Evolutionary conservation across 495 filamentous ascomycete genomes (phyloP).

Genomic region (Aspergillus sclerotioniger): DNA sequence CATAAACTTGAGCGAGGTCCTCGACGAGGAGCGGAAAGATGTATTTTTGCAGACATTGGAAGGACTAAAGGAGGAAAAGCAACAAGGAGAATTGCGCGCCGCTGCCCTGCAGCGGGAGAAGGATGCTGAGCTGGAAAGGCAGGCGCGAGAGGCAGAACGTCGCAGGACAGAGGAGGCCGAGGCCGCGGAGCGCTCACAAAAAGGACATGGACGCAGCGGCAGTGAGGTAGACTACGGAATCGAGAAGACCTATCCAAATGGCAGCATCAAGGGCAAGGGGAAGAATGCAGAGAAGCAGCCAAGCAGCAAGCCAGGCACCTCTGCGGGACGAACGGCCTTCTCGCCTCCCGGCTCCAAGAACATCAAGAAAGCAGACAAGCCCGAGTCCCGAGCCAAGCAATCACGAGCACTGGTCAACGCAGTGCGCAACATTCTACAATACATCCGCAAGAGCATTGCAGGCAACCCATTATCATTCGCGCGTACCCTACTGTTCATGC

Average conservation of each 20-base stretch:
- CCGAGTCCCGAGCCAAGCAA: slow-evolving; percentile 30
- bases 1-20: slow-evolving; percentile 74
- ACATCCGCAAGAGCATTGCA: slow-evolving; percentile 60
- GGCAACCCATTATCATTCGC: slow-evolving; percentile 73
- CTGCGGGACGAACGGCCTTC: slow-evolving; percentile 30
- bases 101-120: slow-evolving; percentile 58
- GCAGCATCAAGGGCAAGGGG: slow-evolving; percentile 32
- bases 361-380: slow-evolving; percentile 41
- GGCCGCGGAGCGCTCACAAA: slow-evolving; percentile 35
- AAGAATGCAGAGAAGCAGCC: slow-evolving; percentile 32
- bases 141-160: slow-evolving; percentile 55
- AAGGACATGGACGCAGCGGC: slow-evolving; percentile 49
- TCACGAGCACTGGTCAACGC: slow-evolving; percentile 40
- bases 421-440: slow-evolving; percentile 59
- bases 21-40: slow-evolving; percentile 91
- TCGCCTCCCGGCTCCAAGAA: slow-evolving; percentile 38
- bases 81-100: slow-evolving; percentile 69
- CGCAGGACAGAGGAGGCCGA: slow-evolving; percentile 60
- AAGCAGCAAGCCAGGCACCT: slow-evolving; percentile 25
- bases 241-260: slow-evolving; percentile 42
- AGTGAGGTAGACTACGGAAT: slow-evolving; percentile 57
- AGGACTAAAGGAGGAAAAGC: slow-evolving; percentile 60
- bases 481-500: slow-evolving; percentile 73
- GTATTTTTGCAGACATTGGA: slow-evolving; percentile 72
- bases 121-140: slow-evolving; percentile 59